Evolutionary conservation across 306 rosid species (phyloP).

Genomic region (Cicer bijugum): DNA sequence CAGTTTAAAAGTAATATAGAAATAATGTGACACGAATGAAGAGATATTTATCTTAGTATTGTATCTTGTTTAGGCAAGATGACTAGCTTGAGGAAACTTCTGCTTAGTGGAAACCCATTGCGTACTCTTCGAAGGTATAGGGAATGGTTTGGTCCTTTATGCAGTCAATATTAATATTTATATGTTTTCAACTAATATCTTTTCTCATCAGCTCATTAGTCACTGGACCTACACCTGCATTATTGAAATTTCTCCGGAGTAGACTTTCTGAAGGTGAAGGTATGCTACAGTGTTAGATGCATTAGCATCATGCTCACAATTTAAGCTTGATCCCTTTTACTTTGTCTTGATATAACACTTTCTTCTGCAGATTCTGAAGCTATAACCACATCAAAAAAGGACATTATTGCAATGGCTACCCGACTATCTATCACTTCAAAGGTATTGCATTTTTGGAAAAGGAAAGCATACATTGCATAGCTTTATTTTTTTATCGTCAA

Average conservation of each 20-base stretch:
- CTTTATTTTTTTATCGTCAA: background rate
- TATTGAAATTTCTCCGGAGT: constrained; percentile 76
- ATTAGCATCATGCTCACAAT: constrained; percentile 25
- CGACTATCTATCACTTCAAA: constrained; percentile 83
- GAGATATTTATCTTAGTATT: constrained; percentile 29
- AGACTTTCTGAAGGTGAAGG: constrained; percentile 89
- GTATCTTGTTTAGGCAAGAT: constrained; percentile 72
- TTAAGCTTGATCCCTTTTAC: constrained; percentile 15
- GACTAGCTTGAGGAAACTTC: constrained; percentile 87
- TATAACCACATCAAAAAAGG: constrained; percentile 60
- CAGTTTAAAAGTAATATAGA: constrained; percentile 27
- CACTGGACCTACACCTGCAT: constrained; percentile 80
- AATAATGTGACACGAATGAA: constrained; percentile 23
- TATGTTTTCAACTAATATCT: constrained; percentile 39
- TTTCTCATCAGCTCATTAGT: constrained; percentile 76
- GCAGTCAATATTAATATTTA: constrained; percentile 22
- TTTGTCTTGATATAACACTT: constrained; percentile 36
- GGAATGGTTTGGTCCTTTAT: constrained; percentile 36
- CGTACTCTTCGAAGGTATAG: constrained; percentile 86
- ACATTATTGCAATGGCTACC: constrained; percentile 73
- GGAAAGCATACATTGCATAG: constrained; percentile 9
- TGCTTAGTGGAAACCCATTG: constrained; percentile 83
- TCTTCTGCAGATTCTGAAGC: constrained; percentile 65
- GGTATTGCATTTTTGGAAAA: constrained; percentile 56
- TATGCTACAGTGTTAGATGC: constrained; percentile 36